Base-by-base conservation (phyloP, 164 flowering plant genomes). In the Vitis riparia region DNA sequence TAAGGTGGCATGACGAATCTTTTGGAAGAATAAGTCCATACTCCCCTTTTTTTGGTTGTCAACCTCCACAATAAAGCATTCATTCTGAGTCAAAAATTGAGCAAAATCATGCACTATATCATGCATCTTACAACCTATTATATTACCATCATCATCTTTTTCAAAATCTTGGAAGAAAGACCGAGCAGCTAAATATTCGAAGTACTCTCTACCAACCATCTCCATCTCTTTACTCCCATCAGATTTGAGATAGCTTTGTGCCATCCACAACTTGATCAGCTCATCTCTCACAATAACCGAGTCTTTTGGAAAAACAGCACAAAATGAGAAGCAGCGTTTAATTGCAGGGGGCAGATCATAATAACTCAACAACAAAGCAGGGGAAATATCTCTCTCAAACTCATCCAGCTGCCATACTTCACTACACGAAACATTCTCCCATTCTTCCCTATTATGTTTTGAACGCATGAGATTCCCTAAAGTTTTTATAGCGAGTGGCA, bases 301-400 rank as follows among this genome's bases (percentile, higher is more conserved):
- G 16, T 71, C 71, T 44, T 72, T 68, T 0, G 69, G 79, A 52
- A 76, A 72, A 9, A 76, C 23, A 3, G 72, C 72, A 67, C 79
- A 76, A 14, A 69, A 77, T 55, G 72, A 55, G 23, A 77, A 70
- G 53, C 77, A 73, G 4, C 69, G 63, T 52, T 57, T 69, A 4
- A 55, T 2, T 10, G 51, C 8, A 8, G 73, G 51, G 0, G 44
- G 44, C 44, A 32, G 0, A 32, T 32, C 44, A 32, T 32, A 32
- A 32, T 32, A 6, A 32, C 44, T 73, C 37, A 74, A 61, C 17
- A 56, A 29, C 8, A 79, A 27, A 10, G 82, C 61, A 9, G 70
- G 63, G 19, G 67, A 72, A 59, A 77, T 29, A 13, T 16, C 51
- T 11, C 58, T 11, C 13, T 53, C 56, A 11, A 17, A 65, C 15